Evolutionary conservation across 768 basidiomycete species (phyloP).

Genomic region (Rhizopogon rudus): DNA sequence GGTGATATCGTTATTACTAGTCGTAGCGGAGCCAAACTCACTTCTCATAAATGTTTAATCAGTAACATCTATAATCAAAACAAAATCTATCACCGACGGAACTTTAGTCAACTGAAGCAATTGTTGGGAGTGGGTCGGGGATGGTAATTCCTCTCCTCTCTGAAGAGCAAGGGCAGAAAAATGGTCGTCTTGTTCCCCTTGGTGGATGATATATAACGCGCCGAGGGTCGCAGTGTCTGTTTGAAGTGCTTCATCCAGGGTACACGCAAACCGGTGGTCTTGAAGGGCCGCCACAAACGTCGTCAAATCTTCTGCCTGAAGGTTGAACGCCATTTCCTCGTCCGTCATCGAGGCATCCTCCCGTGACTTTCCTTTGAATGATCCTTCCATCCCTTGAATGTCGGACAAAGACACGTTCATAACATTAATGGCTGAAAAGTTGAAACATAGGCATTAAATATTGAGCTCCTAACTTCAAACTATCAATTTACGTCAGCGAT

Average conservation of each 20-base stretch:
- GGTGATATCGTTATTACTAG: neutral
- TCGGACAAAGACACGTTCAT: constrained; percentile 33
- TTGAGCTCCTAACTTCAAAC: neutral
- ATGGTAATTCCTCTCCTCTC: constrained; percentile 19
- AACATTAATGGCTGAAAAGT: neutral
- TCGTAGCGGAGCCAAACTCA: neutral
- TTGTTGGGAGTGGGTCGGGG: constrained; percentile 13
- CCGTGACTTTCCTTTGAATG: constrained; percentile 34
- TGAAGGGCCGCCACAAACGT: constrained; percentile 24
- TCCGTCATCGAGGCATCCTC: constrained; percentile 31
- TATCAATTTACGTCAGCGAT: neutral
- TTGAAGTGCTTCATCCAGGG: constrained; percentile 36
- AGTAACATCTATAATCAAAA: neutral
- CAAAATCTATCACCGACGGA: neutral
- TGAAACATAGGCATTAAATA: neutral
- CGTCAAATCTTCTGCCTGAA: constrained; percentile 34
- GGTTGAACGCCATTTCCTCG: constrained; percentile 39
- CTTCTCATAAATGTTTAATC: neutral
- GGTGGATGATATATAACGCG: constrained; percentile 28
- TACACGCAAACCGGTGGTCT: constrained; percentile 37
- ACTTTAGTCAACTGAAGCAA: constrained; percentile 4
- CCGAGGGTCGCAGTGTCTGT: constrained; percentile 29
- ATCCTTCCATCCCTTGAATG: constrained; percentile 28
- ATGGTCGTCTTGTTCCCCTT: constrained; percentile 37
- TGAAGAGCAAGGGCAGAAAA: constrained; percentile 34